phyloP scores from a whole-genome alignment of 2,329 filamentous ascomycete genomes.

The Xylariaceae sp. region DNA sequence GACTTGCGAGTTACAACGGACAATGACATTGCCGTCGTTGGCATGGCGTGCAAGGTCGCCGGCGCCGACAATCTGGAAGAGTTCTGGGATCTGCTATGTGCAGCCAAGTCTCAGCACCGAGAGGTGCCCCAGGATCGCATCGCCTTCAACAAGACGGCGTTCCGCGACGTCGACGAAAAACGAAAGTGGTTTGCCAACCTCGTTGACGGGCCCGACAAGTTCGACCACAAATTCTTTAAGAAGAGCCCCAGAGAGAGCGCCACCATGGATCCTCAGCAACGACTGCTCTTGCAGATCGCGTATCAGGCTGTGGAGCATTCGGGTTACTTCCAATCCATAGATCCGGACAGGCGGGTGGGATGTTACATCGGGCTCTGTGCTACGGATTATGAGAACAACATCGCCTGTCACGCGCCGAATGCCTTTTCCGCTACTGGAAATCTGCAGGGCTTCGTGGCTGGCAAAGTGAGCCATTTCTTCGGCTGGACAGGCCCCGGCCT shows the following conservation, averaged over 20 bases:
- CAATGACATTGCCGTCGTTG: slow-evolving; percentile 44
- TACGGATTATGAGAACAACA: slow-evolving; percentile 50
- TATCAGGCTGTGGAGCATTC: slow-evolving; percentile 39
- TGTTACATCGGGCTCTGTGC: slow-evolving; percentile 45
- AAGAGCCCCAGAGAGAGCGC: slow-evolving; percentile 27
- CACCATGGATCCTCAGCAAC: slow-evolving; percentile 29
- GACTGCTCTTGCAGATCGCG: slow-evolving; percentile 27
- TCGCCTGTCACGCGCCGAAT: slow-evolving; percentile 43
- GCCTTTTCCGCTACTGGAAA: slow-evolving; percentile 43
- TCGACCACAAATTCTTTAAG: slow-evolving; percentile 39
- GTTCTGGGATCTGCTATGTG: slow-evolving; percentile 41
- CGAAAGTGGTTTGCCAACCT: slow-evolving; percentile 38
- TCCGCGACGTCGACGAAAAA: slow-evolving; percentile 26
- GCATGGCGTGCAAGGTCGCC: slow-evolving; percentile 44
- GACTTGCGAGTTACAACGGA: slow-evolving; percentile 13
- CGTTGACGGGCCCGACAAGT: slow-evolving; percentile 33
- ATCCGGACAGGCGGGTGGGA: slow-evolving; percentile 38
- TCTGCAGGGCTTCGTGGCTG: slow-evolving; percentile 30
- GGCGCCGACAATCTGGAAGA: slow-evolving; percentile 44
- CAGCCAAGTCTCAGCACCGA: slow-evolving; percentile 41
- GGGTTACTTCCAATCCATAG: slow-evolving; percentile 31
- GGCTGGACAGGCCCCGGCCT: slow-evolving; percentile 40
- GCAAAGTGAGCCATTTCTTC: slow-evolving; percentile 40
- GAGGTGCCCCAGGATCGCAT: slow-evolving; percentile 34
- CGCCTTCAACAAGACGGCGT: slow-evolving; percentile 32